Conservation (phyloP, 352 stramenopile genomes). For the Pythium phragmitis region DNA sequence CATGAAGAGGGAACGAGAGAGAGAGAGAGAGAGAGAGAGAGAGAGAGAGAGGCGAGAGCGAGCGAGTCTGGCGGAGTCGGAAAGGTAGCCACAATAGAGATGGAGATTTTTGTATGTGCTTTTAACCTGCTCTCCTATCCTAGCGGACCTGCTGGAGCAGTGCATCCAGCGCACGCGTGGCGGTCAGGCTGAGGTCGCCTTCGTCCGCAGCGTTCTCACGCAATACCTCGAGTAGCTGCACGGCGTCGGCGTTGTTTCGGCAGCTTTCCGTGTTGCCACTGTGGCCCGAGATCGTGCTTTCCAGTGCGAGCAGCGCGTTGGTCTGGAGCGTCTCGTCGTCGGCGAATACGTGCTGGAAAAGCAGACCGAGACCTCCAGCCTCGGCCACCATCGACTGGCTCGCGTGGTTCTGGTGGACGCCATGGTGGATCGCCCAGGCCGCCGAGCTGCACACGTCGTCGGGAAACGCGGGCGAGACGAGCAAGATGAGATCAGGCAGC, state of each 20-base stretch:
- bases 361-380: slow-evolving; percentile 54
- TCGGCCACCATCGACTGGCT: slow-evolving; percentile 61
- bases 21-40: background rate
- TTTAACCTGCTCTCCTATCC: background rate
- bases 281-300: slow-evolving; percentile 52
- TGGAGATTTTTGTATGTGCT: background rate
- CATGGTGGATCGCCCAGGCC: slow-evolving; percentile 75
- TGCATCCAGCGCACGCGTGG: slow-evolving; percentile 46
- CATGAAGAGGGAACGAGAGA: background rate
- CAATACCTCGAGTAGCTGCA: slow-evolving; percentile 41
- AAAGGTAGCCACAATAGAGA: slow-evolving; percentile 4
- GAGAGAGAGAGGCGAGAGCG: background rate
- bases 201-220: slow-evolving; percentile 35
- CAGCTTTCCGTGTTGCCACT: slow-evolving; percentile 51
- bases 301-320: slow-evolving; percentile 64
- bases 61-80: too few species aligned
- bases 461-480: slow-evolving; percentile 60
- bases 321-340: slow-evolving; percentile 57
- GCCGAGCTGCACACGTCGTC: slow-evolving; percentile 71
- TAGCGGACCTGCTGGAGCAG: slow-evolving; percentile 47
- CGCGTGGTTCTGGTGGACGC: slow-evolving; percentile 56
- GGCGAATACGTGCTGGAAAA: slow-evolving; percentile 44
- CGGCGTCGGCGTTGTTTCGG: slow-evolving; percentile 34
- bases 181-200: slow-evolving; percentile 53
- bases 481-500: slow-evolving; percentile 54